Conservation (phyloP, 257 asterid species). For the Nicotiana tomentosiformis region DNA sequence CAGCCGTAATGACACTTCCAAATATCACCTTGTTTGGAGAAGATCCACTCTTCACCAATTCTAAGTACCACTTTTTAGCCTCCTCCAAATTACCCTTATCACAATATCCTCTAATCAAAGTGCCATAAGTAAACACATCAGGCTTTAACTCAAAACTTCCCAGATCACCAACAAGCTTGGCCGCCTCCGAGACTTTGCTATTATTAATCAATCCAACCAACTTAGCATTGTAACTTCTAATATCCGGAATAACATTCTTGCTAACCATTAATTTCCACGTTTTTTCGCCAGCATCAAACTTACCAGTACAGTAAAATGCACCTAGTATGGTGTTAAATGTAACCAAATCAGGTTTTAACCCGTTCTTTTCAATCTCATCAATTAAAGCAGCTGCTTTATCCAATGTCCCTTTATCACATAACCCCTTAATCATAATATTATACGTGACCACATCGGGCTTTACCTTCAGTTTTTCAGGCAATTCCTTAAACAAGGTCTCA, state of each 20-base stretch:
- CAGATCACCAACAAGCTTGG: conserved; percentile 25
- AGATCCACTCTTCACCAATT: conserved; percentile 17
- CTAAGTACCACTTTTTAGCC: conserved; percentile 35
- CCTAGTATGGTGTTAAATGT: conserved; percentile 35
- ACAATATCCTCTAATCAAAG: conserved; percentile 31
- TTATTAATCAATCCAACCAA: conserved; percentile 28
- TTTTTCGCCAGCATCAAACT: conserved; percentile 36
- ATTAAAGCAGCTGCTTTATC: conserved; percentile 19
- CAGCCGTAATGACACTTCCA: conserved; percentile 20
- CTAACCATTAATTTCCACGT: conserved; percentile 29
- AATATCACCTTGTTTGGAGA: conserved; percentile 24
- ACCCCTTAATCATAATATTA: conserved; percentile 37
- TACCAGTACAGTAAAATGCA: conserved; percentile 21
- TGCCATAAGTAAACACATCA: conserved; percentile 33
- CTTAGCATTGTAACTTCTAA: conserved; percentile 31
- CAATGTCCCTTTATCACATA: conserved; percentile 26
- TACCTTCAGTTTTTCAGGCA: conserved; percentile 22
- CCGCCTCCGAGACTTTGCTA: conserved; percentile 24
- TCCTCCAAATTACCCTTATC: conserved; percentile 23
- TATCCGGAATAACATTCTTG: conserved; percentile 25
- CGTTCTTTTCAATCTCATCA: conserved; percentile 28
- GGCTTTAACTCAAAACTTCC: conserved; percentile 21
- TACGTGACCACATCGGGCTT: conserved; percentile 33
- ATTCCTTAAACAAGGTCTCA: conserved; percentile 25
- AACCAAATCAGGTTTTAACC: conserved; percentile 26